Evolutionary conservation across 1,139 yeast species (phyloP), one percentile per base, ranked within the genome.

Genomic region (Blastobotrys aristatus): DNA sequence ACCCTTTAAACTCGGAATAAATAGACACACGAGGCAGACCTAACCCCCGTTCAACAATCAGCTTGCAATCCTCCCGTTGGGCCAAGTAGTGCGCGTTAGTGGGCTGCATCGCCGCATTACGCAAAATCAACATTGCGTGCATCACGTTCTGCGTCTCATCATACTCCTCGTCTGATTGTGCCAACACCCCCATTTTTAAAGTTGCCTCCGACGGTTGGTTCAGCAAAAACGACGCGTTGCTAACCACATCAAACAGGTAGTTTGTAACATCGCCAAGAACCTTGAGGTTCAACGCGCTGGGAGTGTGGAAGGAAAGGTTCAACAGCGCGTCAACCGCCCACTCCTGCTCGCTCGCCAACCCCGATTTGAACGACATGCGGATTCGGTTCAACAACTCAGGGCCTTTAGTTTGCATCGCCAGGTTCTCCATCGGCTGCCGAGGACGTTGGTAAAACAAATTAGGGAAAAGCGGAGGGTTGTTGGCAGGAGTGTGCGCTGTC

Each of bases 21-120:
- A 62, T 50, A 41, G 78, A 64, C 50, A 61, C 50, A 70, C 66
- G 48, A n/a, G 73, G 67, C 33, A 69, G 56, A 43, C 65, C 63
- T 44, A 82, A 68, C 43, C 80, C 77, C 47, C 70, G 67, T 51
- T 78, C 68, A n/a, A 81, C 72, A 18, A 69, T 57, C 16, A 50
- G 56, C 14, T 55, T 56, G 40, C 64, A 56, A 17, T 53, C 50
- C 1, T 59, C 69, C 46, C 76, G 70, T 55, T 79, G 75, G 0
- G 94, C 85, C 52, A 92, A 68, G 66, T 82, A 75, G 62, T 85
- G 90, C 37, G 95, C 95, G 58, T 88, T 86, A 38, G 77, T 82
- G 14, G 86, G 77, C 61, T 88, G 96, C 62, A 92, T 94, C 1
- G 85, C 77, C 48, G 87, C 70, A 64, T 92, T 92, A 59, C 97